Evolutionary conservation across 129 eudicot species (phyloP).

Genomic region (sunflower (Helianthus annuus)): HanXRQr2.0-SUNRISE NC_035445.2:135352129-135352628

Average conservation of each 20-base stretch:
- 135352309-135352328: too few species aligned
- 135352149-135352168: too few species aligned
- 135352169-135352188: background rate
- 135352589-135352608: slow-evolving; percentile 99
- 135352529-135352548: slow-evolving; percentile 96
- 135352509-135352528: slow-evolving; percentile 72
- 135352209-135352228: background rate
- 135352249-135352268: background rate
- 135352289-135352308: background rate
- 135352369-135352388: background rate
- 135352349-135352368: background rate
- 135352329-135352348: background rate
- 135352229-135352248: background rate
- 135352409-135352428: background rate
- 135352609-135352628: slow-evolving; percentile 61
- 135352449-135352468: background rate
- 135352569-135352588: slow-evolving; percentile 74
- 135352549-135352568: slow-evolving; percentile 86
- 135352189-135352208: background rate
- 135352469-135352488: background rate
- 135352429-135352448: background rate
- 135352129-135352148: too few species aligned
- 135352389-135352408: background rate
- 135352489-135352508: background rate
- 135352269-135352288: background rate